A percentile compares a stretch with the other conserved stretches of the same genome.
Evolutionary conservation across 2,329 filamentous ascomycete genomes (phyloP).

Genomic region (Alternaria alternata): DNA sequence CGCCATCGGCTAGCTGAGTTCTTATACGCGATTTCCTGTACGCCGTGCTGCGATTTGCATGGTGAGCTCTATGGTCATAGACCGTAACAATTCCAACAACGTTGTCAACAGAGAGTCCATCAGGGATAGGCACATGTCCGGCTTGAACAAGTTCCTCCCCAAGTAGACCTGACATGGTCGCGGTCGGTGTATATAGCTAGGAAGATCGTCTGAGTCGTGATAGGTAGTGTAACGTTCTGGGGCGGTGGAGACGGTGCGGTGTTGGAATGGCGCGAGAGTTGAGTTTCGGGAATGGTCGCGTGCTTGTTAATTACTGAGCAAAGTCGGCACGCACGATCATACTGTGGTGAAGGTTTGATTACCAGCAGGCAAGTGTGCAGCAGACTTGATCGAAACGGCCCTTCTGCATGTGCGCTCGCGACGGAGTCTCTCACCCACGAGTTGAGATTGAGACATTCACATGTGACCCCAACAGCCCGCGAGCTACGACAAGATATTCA

Average conservation of each 20-base stretch:
- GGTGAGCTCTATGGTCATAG: slow-evolving; percentile 12
- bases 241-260: background rate
- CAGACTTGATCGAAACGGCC: background rate
- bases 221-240: background rate
- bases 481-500: background rate
- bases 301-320: background rate
- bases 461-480: background rate
- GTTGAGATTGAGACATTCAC: background rate
- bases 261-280: background rate
- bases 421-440: background rate
- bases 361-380: background rate
- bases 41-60: slow-evolving; percentile 12
- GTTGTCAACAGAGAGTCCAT: slow-evolving; percentile 4
- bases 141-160: background rate
- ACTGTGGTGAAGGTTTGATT: background rate
- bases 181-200: background rate
- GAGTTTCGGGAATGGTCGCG: background rate
- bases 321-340: background rate
- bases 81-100: slow-evolving; percentile 23
- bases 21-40: background rate
- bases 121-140: slow-evolving; percentile 15
- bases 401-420: background rate
- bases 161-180: slow-evolving; percentile 1
- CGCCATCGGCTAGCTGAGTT: background rate
- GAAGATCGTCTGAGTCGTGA: background rate